Base-by-base conservation (phyloP, 2,329 filamentous ascomycete genomes). In the Fusarium domesticum region DNA sequence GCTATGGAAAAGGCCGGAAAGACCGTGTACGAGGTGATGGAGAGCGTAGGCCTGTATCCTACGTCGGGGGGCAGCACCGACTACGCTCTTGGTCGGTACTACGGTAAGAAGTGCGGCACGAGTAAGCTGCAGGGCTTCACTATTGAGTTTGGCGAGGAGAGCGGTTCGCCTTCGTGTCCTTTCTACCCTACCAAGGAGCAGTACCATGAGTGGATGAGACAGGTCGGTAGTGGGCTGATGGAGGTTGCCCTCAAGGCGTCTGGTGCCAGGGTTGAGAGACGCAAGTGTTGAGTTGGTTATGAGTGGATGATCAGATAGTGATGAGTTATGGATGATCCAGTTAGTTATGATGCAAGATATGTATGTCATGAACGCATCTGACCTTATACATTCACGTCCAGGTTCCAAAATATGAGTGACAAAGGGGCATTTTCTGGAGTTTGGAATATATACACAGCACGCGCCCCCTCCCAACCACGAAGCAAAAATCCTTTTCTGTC, bases 201-300 rank as follows among this genome's bases (percentile, higher is more conserved):
- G 58, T 76, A 74, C 51, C 68, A 70, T 47, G 47, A 58, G 39
- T 74, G 68, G 50, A 60, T 77, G 50, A 61, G 66, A 31, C 72
- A 76, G 60, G 70, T 70, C 11, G 66, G 62, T 3, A 67, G 70
- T 5, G 74, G 69, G 0, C 68, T 77, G 54, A 77, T 77, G 64
- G 74, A 78, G 58, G 59, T 75, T 38, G 53, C 70, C 19, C 44
- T 69, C 23, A 48, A 48, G 17, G 64, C 60, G 12, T 63, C 63
- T 6, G 58, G 45, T 25, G 48, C 47, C 2, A 45, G 51, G 28
- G 33, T 45, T 2, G 47, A 50, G 47, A 41, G 23, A 1, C 50
- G 48, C 39, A 45, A 54, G 40, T 61, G 58, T 30, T 48, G 48
- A 48, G 14, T 31, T 16, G 18, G 14, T n/a, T n/a, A 34, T 34